phyloP scores from a whole-genome alignment of 495 filamentous ascomycete species.

The Elasticomyces elasticus region DNA sequence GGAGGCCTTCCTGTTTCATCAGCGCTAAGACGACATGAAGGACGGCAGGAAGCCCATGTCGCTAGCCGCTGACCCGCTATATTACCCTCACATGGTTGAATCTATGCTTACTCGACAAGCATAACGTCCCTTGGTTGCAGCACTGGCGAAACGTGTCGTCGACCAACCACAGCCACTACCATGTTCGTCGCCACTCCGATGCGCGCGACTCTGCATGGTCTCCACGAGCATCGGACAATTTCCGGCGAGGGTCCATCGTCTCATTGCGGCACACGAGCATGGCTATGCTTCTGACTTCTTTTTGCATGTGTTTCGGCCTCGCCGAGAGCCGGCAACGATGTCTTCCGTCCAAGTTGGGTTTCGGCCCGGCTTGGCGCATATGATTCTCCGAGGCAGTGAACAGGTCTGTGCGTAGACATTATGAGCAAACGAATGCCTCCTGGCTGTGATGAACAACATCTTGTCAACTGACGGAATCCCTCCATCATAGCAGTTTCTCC shows the following conservation, averaged over 20 bases:
- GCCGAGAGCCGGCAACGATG: too few relatives aligned
- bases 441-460: too few relatives aligned
- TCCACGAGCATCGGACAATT: neutral
- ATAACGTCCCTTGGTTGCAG: neutral
- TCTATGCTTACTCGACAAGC: constrained; percentile 9
- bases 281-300: neutral
- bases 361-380: neutral
- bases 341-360: too few relatives aligned
- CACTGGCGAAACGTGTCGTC: neutral
- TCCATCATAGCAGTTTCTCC: too few relatives aligned
- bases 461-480: too few relatives aligned
- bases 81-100: too few relatives aligned
- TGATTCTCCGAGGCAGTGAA: neutral
- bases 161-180: neutral
- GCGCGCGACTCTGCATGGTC: neutral
- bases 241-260: neutral
- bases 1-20: too few relatives aligned
- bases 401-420: neutral
- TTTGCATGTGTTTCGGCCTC: neutral
- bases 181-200: neutral
- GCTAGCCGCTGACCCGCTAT: too few relatives aligned
- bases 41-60: too few relatives aligned
- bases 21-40: too few relatives aligned
- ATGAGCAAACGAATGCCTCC: neutral
- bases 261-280: neutral